Evolutionary conservation across 306 rosid genomes (phyloP).

Genomic region (Cucurbita maxima): DNA sequence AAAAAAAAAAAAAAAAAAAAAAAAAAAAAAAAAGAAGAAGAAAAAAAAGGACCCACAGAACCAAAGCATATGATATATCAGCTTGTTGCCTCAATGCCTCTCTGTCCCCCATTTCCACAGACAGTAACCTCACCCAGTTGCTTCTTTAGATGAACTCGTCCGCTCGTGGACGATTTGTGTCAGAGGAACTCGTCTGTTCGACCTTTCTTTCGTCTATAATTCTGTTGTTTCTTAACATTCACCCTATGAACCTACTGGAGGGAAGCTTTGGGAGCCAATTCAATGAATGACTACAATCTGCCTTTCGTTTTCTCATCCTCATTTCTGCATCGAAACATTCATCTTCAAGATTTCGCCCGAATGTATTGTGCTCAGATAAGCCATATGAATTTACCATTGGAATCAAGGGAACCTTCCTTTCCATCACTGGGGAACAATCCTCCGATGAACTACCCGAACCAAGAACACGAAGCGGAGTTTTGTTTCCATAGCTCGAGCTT

Average conservation of each 20-base stretch:
- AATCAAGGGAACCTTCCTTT: conserved; percentile 3
- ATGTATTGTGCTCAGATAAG: conserved; percentile 1
- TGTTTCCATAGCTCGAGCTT: conserved; percentile 10
- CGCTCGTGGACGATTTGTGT: background rate
- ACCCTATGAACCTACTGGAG: conserved; percentile 19
- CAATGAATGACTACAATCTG: conserved; percentile 7
- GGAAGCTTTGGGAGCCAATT: conserved; percentile 22
- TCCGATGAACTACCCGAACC: background rate
- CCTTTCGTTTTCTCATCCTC: conserved; percentile 25
- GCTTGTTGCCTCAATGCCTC: conserved; percentile 5
- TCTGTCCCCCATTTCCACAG: conserved; percentile 28
- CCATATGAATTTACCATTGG: conserved; percentile 7
- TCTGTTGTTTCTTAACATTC: background rate
- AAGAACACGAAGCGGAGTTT: conserved; percentile 1
- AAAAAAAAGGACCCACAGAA: conserved; percentile 11
- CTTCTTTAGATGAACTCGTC: conserved; percentile 1
- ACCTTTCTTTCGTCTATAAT: background rate
- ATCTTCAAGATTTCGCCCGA: conserved; percentile 2
- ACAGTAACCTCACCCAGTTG: conserved; percentile 6
- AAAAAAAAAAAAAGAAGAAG: background rate
- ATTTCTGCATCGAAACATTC: conserved; percentile 9
- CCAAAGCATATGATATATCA: conserved; percentile 4
- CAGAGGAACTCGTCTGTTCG: background rate
- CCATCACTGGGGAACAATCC: background rate
- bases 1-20: background rate